Base-by-base conservation (phyloP, 1,139 yeast genomes). In the Sugiyamaella xylanicola region DNA sequence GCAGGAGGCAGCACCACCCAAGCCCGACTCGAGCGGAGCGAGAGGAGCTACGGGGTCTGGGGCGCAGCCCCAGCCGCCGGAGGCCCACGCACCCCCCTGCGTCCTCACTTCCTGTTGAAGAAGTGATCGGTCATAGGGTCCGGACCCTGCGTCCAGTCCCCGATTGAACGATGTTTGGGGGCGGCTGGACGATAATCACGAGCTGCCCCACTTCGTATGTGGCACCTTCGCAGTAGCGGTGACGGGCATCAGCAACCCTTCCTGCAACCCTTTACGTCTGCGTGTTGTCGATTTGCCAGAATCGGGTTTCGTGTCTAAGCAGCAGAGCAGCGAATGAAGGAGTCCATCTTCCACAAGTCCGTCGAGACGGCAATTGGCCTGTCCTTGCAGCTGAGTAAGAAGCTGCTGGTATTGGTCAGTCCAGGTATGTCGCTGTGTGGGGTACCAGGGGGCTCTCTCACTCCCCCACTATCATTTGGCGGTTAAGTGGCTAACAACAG, bases 291-390 rank as follows among this genome's bases (percentile, higher is more conserved):
- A 25, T n/a, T n/a, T n/a, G n/a, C n/a, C n/a, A n/a, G n/a, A n/a
- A n/a, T n/a, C n/a, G n/a, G n/a, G n/a, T n/a, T n/a, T n/a, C n/a
- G n/a, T n/a, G n/a, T n/a, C n/a, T n/a, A n/a, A n/a, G n/a, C n/a
- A n/a, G n/a, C n/a, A n/a, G n/a, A n/a, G n/a, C n/a, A n/a, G 16
- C 50, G 22, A 37, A 50, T 50, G 53, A 43, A 22, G 29, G 45
- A 48, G 37, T 36, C 55, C 25, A 43, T 46, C 25, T 57, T 54
- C 52, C 50, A 55, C 35, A 42, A 40, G 36, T 55, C 61, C 29
- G 60, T 59, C 15, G 53, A 57, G 36, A 47, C 49, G 40, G 63
- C 61, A n/a, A 54, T 60, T 17, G 48, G 57, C 25, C 50, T 25
- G 47, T 55, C 61, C 11, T 32, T 60, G 47, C 42, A 43, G 19